Evolutionary conservation across 2,329 filamentous ascomycete genomes (phyloP), one percentile per base, ranked within the genome.

Genomic region (Pseudogymnoascus sp.): DNA sequence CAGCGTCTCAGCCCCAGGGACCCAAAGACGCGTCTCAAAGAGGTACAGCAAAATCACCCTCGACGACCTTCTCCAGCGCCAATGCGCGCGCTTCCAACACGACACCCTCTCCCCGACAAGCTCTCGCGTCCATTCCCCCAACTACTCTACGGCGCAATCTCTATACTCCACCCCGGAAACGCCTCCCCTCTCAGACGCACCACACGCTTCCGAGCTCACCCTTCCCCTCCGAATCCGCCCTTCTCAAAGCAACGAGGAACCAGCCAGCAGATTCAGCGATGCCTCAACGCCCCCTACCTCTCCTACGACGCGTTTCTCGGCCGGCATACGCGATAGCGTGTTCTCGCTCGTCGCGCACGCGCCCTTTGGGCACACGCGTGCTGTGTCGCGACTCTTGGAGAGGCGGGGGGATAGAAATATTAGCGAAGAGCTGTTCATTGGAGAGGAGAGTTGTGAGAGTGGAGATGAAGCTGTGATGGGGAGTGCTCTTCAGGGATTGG

Each of bases 231-330:
- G 49, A 18, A 21, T 55, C 28, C 49, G 49, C 25, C 9, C 49
- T 33, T 3, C 28, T 33, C 28, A 12, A 14, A 33, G 28, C n/a
- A 55, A 33, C 28, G 49, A 55, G n/a, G 28, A 18, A 14, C 49
- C 49, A 55, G 28, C n/a, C n/a, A 55, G 49, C 25, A 55, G 49
- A 18, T 55, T 55, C 6, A 55, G 49, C 11, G 49, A 55, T 52
- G 25, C 3, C 14, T 55, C 49, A 55, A 55, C 49, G 7, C 49
- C 49, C 16, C 49, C 49, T 21, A 28, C 28, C n/a, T 55, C 49
- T 12, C 49, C 28, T 8, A 55, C 49, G 7, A 16, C 16, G 16
- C 49, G 49, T 33, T 55, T 55, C 49, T 33, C 28, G 7, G 49
- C 49, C n/a, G 28, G 49, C n/a, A 55, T 55, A 16, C 49, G 49